A percentile compares a stretch with the other conserved stretches of the same genome.
Evolutionary conservation across 1,284 basidiomycete genomes (phyloP).

Genomic region (Inonotus obliquus): DNA sequence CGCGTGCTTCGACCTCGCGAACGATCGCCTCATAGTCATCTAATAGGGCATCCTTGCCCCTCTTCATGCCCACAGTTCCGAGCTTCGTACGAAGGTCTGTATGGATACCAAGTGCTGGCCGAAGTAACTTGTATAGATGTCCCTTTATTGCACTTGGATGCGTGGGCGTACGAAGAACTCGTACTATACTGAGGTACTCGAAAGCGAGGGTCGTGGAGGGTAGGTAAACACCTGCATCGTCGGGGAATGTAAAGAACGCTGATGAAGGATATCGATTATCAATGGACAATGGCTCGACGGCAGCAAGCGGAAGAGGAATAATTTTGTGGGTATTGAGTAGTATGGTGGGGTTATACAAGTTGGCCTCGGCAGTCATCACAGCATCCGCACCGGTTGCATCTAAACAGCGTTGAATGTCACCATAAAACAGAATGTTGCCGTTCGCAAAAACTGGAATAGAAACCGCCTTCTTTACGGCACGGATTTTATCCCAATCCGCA

Average conservation of each 20-base stretch:
- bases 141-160: constrained; percentile 78
- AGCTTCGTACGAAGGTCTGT: constrained; percentile 71
- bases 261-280: constrained; percentile 15
- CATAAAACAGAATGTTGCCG: constrained; percentile 88
- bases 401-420: constrained; percentile 78
- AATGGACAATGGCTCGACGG: constrained; percentile 23
- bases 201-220: constrained; percentile 65
- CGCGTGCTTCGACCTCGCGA: constrained; percentile 57
- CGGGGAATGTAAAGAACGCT: constrained; percentile 29
- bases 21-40: constrained; percentile 59
- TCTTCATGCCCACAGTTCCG: constrained; percentile 45
- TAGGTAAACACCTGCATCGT: constrained; percentile 49
- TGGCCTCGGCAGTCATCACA: constrained; percentile 95
- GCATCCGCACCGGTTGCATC: constrained; percentile 83
- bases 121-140: constrained; percentile 90
- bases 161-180: constrained; percentile 69
- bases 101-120: constrained; percentile 69
- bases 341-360: constrained; percentile 89
- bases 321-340: constrained; percentile 41
- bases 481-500: constrained; percentile 84
- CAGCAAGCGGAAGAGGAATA: neutral
- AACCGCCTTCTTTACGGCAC: constrained; percentile 82
- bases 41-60: constrained; percentile 39
- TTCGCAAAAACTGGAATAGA: constrained; percentile 95
- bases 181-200: constrained; percentile 86